phyloP scores from a whole-genome alignment of 768 basidiomycete genomes.

The Butyriboletus loyo region DNA sequence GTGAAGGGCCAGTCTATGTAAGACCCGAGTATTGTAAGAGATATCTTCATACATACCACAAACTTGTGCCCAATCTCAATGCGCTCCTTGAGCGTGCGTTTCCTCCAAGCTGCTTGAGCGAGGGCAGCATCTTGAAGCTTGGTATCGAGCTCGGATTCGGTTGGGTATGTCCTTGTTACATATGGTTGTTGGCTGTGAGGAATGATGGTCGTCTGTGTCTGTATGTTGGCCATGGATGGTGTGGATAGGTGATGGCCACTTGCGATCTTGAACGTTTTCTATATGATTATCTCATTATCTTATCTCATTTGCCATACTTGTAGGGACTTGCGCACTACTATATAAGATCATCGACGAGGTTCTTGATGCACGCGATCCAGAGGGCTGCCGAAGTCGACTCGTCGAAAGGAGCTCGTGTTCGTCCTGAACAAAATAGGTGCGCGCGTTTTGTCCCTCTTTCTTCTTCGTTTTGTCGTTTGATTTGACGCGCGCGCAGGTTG shows the following conservation, averaged over 20 bases:
- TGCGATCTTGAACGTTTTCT: neutral
- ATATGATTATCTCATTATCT: constrained; percentile 8
- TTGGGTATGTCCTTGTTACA: constrained; percentile 59
- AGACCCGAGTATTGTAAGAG: neutral
- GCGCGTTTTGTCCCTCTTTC: neutral
- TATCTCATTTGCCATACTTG: too few species aligned
- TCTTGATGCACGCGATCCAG: constrained; percentile 92
- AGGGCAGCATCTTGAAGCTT: constrained; percentile 52
- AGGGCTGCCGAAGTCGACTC: constrained; percentile 85
- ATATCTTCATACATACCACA: constrained; percentile 45
- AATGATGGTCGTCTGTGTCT: constrained; percentile 74
- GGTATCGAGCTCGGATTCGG: constrained; percentile 55
- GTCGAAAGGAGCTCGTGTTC: constrained; percentile 95
- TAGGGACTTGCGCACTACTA: too few species aligned
- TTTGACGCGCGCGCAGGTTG: neutral
- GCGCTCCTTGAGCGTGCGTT: constrained; percentile 55
- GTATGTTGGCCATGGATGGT: constrained; percentile 21
- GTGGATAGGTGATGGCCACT: neutral
- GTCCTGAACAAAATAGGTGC: constrained; percentile 99
- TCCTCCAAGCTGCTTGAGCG: constrained; percentile 76
- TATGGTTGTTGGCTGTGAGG: constrained; percentile 73
- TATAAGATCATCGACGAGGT: constrained; percentile 94
- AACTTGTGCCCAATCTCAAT: constrained; percentile 72
- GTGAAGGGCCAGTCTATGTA: neutral
- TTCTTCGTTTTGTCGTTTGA: neutral